These are phyloP conservation scores for Clitopilus hobsonii DNA, from an alignment of 768 basidiomycete genomes.

Conservation along the genomic window DNA sequence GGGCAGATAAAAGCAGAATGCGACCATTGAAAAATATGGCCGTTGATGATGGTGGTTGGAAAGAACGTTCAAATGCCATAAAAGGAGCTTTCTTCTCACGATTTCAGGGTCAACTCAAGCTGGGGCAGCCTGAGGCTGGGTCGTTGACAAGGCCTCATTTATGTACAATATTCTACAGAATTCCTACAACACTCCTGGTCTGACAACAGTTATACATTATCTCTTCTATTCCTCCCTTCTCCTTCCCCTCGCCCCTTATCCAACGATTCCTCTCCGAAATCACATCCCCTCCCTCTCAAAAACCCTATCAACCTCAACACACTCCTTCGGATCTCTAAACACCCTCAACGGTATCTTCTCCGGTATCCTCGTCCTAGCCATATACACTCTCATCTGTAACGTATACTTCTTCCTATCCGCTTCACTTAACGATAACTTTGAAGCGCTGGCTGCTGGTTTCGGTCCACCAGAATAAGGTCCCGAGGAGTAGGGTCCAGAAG, in stretches of 20 bases:
- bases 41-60: too few relatives aligned
- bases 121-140: too few relatives aligned
- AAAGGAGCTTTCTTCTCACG: too few relatives aligned
- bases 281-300: constrained; percentile 18
- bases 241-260: background rate
- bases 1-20: too few relatives aligned
- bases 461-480: background rate
- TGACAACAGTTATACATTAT: background rate
- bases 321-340: constrained; percentile 67
- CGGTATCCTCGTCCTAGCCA: constrained; percentile 57
- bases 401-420: constrained; percentile 51
- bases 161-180: too few relatives aligned
- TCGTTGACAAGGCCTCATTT: too few relatives aligned
- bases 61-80: too few relatives aligned
- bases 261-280: too few relatives aligned
- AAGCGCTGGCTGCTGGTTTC: background rate
- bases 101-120: too few relatives aligned
- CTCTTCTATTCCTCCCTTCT: too few relatives aligned
- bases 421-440: constrained; percentile 30
- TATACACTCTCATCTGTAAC: constrained; percentile 61
- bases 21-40: too few relatives aligned
- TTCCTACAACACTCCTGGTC: too few relatives aligned
- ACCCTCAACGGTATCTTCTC: constrained; percentile 53
- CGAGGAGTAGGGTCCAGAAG: background rate
- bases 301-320: constrained; percentile 53